Conservation (phyloP, 1,284 basidiomycete genomes). For the Phylloporus gajari region DNA sequence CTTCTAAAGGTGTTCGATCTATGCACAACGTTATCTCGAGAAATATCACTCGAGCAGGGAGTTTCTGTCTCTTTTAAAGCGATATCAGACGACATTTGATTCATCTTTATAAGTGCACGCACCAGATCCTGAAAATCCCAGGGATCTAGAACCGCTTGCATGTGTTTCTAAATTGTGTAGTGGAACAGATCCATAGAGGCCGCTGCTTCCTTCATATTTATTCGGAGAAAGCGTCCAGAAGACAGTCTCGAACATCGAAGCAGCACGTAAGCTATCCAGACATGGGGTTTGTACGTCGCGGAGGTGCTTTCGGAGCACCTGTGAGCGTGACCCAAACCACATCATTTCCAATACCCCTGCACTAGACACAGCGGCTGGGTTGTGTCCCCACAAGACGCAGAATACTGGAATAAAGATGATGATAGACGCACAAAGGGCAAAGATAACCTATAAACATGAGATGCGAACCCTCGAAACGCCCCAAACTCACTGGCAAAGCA, state of each 20-base stretch:
- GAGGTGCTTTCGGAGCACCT: background rate
- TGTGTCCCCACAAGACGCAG: no score
- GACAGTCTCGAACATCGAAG: background rate
- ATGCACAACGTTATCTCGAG: background rate
- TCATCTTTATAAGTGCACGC: background rate
- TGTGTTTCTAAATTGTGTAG: background rate
- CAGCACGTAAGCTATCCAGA: background rate
- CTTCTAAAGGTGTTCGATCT: background rate
- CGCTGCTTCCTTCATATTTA: background rate
- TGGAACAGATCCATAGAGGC: background rate
- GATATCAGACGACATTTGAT: background rate
- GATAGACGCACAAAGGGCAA: no score
- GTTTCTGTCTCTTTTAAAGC: background rate
- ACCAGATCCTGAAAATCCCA: background rate
- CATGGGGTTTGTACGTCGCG: background rate
- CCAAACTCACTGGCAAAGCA: no score
- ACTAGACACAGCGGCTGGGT: no score
- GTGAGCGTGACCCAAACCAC: constrained; percentile 3
- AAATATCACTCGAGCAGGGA: background rate
- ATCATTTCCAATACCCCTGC: background rate
- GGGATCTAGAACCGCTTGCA: background rate
- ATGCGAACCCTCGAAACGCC: no score
- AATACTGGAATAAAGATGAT: no score
- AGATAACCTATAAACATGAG: no score
- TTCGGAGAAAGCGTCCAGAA: background rate